Evolutionary conservation across 768 basidiomycete species (phyloP), one percentile per base, ranked within the genome.

Genomic region (Kwoniella pini): DNA sequence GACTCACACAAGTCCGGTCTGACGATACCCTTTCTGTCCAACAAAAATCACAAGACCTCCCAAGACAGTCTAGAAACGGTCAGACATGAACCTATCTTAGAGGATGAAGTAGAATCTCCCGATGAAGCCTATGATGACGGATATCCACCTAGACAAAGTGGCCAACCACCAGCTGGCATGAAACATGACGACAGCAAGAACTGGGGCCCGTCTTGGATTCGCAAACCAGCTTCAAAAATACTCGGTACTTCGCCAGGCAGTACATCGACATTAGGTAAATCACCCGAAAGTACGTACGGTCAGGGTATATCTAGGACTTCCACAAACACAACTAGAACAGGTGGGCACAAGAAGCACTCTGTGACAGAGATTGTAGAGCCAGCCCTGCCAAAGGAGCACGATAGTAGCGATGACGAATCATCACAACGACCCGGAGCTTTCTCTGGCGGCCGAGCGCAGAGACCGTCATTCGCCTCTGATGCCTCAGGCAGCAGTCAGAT

Each of bases 331-430:
- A 27, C 45, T 21, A 38, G 10, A 10, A 39, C 28, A n/a, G 26
- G 27, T 15, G 7, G 7, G 7, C 33, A 36, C 19, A 59, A 65
- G 17, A 31, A 49, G 28, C 31, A 62, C 27, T 57, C 54, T 10
- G 68, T 72, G 27, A 69, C 68, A 3, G 72, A 74, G 54, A 62
- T 74, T 2, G 67, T 74, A 6, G 72, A 74, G 42, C 68, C 72
- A 3, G 44, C 54, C 21, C 38, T 58, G n/a, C 49, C 57, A 5
- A 26, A 46, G 13, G 62, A 52, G 1, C 28, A 49, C 12, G 54
- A 67, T 3, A 44, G 33, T 42, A 62, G 60, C 2, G 54, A 57
- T 21, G 64, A 67, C 27, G 70, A 63, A 15, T 38, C 30, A 48
- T 58, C 56, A 52, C 39, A 33, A 28, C 53, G 22, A 40, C 28